A percentile compares a stretch with the other conserved stretches of the same genome.
Evolutionary conservation across 495 filamentous ascomycete genomes (phyloP).

Genomic region (Hyphodiscus hymeniophilus): DNA sequence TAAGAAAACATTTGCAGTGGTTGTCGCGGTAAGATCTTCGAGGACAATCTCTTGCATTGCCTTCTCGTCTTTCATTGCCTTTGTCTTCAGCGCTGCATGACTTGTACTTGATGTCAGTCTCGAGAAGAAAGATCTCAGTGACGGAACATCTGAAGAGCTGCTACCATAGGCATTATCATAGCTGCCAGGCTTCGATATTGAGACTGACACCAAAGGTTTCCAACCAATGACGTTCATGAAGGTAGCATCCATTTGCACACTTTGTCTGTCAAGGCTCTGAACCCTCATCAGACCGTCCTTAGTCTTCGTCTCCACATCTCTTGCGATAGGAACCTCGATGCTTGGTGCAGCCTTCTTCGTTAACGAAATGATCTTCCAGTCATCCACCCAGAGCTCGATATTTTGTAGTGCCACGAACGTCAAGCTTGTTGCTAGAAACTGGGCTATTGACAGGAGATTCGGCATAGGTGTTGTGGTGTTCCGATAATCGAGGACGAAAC

Average conservation of each 20-base stretch:
- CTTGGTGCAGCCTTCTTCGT: conserved; percentile 79
- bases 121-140: conserved; percentile 74
- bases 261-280: conserved; percentile 60
- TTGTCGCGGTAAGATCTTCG: conserved; percentile 57
- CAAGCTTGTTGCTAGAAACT: conserved; percentile 89
- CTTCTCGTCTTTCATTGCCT: conserved; percentile 43
- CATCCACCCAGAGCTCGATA: conserved; percentile 87
- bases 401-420: conserved; percentile 86
- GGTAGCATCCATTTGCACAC: conserved; percentile 80
- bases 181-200: conserved; percentile 17
- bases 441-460: conserved; percentile 71
- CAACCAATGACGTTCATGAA: conserved; percentile 88
- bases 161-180: conserved; percentile 19
- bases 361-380: conserved; percentile 68
- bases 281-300: conserved; percentile 81
- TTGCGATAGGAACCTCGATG: conserved; percentile 61
- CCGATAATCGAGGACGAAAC: conserved; percentile 88
- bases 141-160: conserved; percentile 36
- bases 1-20: conserved; percentile 74
- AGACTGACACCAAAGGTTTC: conserved; percentile 49
- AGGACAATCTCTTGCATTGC: conserved; percentile 45
- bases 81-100: conserved; percentile 32
- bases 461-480: conserved; percentile 80
- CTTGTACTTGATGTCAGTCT: conserved; percentile 47
- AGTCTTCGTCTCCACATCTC: conserved; percentile 72